phyloP scores from a whole-genome alignment of 2,329 filamentous ascomycete species.

The Fusarium sp. region DNA sequence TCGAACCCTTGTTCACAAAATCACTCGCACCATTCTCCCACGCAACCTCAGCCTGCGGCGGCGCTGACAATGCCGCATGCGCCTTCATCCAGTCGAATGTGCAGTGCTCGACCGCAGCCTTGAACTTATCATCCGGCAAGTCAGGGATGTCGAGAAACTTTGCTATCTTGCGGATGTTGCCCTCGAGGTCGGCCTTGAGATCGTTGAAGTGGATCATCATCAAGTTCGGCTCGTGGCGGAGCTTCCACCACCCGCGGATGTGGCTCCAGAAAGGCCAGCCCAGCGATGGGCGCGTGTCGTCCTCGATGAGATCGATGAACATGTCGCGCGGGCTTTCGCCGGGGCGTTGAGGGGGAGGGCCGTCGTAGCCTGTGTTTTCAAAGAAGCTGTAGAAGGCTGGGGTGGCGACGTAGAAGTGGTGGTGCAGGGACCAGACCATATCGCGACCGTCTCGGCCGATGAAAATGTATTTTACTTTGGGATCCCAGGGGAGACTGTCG shows the following conservation, averaged over 20 bases:
- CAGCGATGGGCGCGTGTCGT: slow-evolving; percentile 1
- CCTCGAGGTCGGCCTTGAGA: slow-evolving; percentile 14
- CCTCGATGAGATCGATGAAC: background rate
- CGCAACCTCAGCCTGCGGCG: slow-evolving; percentile 8
- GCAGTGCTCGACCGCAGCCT: slow-evolving; percentile 3
- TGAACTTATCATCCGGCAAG: slow-evolving; percentile 13
- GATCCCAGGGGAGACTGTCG: slow-evolving; percentile 4
- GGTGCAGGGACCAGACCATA: slow-evolving; percentile 19
- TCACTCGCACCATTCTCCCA: slow-evolving; percentile 15
- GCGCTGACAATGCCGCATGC: background rate
- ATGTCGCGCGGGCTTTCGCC: slow-evolving; percentile 3
- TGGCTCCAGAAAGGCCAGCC: slow-evolving; percentile 27
- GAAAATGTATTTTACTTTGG: slow-evolving; percentile 24
- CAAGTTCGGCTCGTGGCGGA: background rate
- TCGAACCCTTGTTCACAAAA: slow-evolving; percentile 17
- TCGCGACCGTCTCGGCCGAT: slow-evolving; percentile 17
- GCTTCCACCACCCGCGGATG: slow-evolving; percentile 23
- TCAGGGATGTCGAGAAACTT: slow-evolving; percentile 3
- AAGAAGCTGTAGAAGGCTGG: slow-evolving; percentile 16
- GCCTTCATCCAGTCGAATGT: slow-evolving; percentile 30
- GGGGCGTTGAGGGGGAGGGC: background rate
- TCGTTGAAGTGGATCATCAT: slow-evolving; percentile 21
- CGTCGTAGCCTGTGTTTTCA: background rate
- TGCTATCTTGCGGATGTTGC: background rate
- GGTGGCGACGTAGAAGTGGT: slow-evolving; percentile 15